Conservation (phyloP, 164 flowering plant species). For the Magnolia kwangsiensis region DNA sequence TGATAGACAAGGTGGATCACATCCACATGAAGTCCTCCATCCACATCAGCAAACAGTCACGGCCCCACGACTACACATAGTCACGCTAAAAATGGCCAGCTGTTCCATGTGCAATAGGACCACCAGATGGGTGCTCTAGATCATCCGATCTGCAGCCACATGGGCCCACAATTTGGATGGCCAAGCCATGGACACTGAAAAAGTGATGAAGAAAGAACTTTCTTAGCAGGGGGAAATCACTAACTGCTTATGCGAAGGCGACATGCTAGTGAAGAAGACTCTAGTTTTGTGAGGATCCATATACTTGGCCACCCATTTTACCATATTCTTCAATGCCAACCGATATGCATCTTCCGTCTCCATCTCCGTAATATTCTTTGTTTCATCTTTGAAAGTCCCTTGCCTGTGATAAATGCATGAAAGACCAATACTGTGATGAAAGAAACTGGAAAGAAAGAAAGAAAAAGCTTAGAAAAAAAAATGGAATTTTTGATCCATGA, state of each 20-base stretch:
- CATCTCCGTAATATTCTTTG: slow-evolving; percentile 37
- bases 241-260: slow-evolving; percentile 45
- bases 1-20: too few species aligned
- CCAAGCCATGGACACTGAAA: background rate
- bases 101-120: too few species aligned
- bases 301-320: slow-evolving; percentile 64
- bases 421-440: background rate
- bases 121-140: too few species aligned
- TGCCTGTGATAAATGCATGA: slow-evolving; percentile 26
- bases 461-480: background rate
- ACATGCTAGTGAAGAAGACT: slow-evolving; percentile 72
- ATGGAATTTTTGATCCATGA: background rate
- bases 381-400: slow-evolving; percentile 49
- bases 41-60: too few species aligned
- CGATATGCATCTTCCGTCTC: slow-evolving; percentile 57
- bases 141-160: too few species aligned
- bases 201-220: background rate
- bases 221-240: background rate
- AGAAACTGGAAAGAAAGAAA: background rate
- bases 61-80: too few species aligned
- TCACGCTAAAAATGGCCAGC: too few species aligned
- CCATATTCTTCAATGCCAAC: slow-evolving; percentile 62
- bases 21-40: too few species aligned
- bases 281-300: slow-evolving; percentile 51
- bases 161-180: too few species aligned